phyloP scores from a whole-genome alignment of 257 asterid genomes.

The Verbascum thapsus region DNA sequence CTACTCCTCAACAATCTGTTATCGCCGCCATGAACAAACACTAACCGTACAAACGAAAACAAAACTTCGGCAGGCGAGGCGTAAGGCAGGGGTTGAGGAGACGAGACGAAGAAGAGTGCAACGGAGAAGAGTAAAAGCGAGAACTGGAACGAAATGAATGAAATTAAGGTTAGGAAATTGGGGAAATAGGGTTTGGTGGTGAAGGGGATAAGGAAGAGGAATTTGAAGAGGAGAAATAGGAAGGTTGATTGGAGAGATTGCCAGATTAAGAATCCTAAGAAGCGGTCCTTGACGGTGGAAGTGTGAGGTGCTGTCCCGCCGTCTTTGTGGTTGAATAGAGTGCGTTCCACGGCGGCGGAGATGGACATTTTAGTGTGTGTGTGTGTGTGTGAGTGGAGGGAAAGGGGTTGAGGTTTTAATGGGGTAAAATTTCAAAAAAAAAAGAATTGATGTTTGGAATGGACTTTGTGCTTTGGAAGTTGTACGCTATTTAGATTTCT shows the following conservation, averaged over 20 bases:
- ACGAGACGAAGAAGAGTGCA: slow-evolving; percentile 66
- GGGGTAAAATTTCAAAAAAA: no score
- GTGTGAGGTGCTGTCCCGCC: slow-evolving; percentile 42
- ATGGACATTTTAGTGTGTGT: slow-evolving; percentile 40
- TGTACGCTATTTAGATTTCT: no score
- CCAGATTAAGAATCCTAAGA: slow-evolving; percentile 81
- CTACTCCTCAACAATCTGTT: slow-evolving; percentile 38
- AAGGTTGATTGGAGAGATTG: slow-evolving; percentile 67
- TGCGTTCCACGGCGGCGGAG: slow-evolving; percentile 62
- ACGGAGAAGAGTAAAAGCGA: slow-evolving; percentile 56
- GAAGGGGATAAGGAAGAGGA: slow-evolving; percentile 55
- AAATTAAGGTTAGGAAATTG: slow-evolving; percentile 38
- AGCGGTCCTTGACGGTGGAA: slow-evolving; percentile 65
- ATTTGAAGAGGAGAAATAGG: slow-evolving; percentile 52
- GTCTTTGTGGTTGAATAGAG: slow-evolving; percentile 61
- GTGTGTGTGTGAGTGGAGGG: no score
- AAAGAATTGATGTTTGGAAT: no score
- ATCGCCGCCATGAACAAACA: slow-evolving; percentile 57
- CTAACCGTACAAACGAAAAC: slow-evolving; percentile 47
- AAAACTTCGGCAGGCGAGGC: slow-evolving; percentile 65
- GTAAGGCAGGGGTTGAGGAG: slow-evolving; percentile 56
- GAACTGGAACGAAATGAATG: slow-evolving; percentile 61
- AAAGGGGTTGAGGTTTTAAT: no score
- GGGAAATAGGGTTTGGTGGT: slow-evolving; percentile 39
- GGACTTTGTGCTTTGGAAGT: no score